Evolutionary conservation across 495 filamentous ascomycete species (phyloP).

Genomic region (Bathelium albidoporum): DNA sequence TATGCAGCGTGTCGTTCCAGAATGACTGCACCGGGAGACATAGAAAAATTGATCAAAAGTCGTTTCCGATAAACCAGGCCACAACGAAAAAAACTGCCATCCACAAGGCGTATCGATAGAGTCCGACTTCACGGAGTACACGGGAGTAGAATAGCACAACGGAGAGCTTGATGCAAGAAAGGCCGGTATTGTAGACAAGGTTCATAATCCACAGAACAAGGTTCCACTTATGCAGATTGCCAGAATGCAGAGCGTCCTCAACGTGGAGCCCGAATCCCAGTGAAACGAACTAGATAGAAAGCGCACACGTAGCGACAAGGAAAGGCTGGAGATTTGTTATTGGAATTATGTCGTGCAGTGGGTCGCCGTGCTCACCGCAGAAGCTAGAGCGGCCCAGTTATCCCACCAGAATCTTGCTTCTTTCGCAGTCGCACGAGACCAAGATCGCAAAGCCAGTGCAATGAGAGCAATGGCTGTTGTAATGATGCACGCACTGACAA

Average conservation of each 20-base stretch:
- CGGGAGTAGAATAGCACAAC: slow-evolving; percentile 7
- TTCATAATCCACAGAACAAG: not conserved
- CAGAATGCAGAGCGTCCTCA: not conserved
- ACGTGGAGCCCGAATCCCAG: not conserved
- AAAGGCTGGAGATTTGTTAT: not conserved
- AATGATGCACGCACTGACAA: not conserved
- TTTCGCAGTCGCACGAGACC: not conserved
- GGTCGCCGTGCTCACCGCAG: not conserved
- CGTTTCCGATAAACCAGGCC: not conserved
- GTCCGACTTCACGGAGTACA: not conserved
- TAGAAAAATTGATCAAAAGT: not conserved
- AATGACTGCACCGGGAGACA: not conserved
- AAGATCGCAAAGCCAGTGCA: not conserved
- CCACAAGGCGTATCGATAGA: not conserved
- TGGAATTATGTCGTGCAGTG: not conserved
- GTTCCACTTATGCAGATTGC: not conserved
- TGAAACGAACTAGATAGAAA: not conserved
- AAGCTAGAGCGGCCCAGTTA: not conserved
- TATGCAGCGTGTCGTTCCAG: not conserved
- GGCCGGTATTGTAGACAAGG: not conserved
- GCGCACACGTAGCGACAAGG: not conserved
- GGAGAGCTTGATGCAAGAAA: not conserved
- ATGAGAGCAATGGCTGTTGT: not conserved
- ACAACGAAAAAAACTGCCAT: not conserved
- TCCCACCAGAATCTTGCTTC: not conserved